phyloP scores from a whole-genome alignment of 2,329 filamentous ascomycete genomes.

The Beauveria asiatica region DNA sequence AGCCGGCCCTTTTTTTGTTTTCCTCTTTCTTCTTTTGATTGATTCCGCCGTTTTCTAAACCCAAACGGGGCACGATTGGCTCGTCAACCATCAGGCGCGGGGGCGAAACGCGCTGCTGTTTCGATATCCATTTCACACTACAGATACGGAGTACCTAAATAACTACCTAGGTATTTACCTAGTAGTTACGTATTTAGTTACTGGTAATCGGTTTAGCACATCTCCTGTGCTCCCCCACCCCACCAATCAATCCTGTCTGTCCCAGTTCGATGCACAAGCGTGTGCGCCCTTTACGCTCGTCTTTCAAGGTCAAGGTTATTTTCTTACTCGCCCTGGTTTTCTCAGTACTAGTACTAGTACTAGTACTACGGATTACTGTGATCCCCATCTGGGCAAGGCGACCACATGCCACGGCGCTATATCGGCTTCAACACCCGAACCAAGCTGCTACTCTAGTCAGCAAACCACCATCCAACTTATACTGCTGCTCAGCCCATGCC shows the following conservation, averaged over 20 bases:
- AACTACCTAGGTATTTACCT: no score
- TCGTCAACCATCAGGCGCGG: neutral
- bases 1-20: neutral
- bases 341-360: neutral
- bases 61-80: neutral
- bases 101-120: neutral
- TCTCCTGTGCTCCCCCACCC: neutral
- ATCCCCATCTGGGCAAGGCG: neutral
- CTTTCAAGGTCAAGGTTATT: no score
- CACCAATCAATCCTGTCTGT: neutral
- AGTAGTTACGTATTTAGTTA: no score
- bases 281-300: no score
- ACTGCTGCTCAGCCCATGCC: neutral
- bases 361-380: no score
- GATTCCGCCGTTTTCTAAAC: neutral
- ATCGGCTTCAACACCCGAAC: constrained; percentile 1
- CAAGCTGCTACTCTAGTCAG: neutral
- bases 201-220: neutral
- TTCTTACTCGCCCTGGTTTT: no score
- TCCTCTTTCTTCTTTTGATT: neutral
- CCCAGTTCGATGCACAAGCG: no score
- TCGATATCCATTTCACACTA: neutral
- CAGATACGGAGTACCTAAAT: no score
- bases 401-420: neutral
- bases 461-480: neutral